Conservation (phyloP, 2,329 filamentous ascomycete genomes). For the Xylariaceae sp. region DNA sequence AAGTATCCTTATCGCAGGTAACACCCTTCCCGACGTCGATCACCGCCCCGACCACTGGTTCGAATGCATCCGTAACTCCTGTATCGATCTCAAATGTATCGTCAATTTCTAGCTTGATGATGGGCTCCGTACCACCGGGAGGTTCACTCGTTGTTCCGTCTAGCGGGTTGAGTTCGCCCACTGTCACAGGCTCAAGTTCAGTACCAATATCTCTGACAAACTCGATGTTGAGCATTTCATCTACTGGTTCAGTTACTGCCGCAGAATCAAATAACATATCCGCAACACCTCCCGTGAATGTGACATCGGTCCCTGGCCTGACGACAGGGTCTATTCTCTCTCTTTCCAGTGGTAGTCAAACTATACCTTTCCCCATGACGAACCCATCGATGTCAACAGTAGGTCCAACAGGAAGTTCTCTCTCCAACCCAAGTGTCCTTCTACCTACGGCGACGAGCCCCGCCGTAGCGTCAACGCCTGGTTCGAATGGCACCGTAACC, state of each 20-base stretch:
- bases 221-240: too few relatives aligned
- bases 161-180: too few relatives aligned
- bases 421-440: background rate
- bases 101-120: too few relatives aligned
- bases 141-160: too few relatives aligned
- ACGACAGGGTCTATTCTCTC: background rate
- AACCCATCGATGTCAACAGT: conserved; percentile 16
- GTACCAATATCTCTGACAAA: too few relatives aligned
- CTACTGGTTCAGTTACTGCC: too few relatives aligned
- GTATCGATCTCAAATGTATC: too few relatives aligned
- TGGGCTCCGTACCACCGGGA: too few relatives aligned
- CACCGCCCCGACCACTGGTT: conserved; percentile 17
- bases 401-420: conserved; percentile 11
- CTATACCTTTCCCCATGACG: conserved; percentile 17
- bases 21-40: conserved; percentile 27
- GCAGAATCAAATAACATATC: too few relatives aligned
- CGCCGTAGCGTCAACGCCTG: background rate
- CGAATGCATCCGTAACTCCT: background rate
- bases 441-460: conserved; percentile 1
- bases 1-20: conserved; percentile 25
- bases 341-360: background rate
- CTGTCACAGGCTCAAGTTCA: too few relatives aligned
- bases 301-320: too few relatives aligned
- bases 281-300: too few relatives aligned
- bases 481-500: background rate